Percentiles rank a stretch among this genome's conserved stretches.
phyloP scores from a whole-genome alignment of 2,329 filamentous ascomycete species.

The Didymella arachidicola region DNA sequence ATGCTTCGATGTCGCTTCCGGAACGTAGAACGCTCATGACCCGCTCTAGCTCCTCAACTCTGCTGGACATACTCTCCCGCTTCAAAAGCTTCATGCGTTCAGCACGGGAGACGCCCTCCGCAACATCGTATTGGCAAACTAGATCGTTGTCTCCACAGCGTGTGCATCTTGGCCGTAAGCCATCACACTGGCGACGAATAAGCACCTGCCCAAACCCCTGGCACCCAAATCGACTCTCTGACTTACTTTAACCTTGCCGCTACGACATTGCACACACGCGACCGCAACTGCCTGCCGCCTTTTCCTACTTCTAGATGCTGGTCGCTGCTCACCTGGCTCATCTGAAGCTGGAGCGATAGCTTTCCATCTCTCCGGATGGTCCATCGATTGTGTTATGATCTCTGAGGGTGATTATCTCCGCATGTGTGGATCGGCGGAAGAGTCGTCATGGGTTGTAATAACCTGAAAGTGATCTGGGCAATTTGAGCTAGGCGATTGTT shows the following conservation, averaged over 20 bases:
- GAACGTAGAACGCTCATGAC: slow-evolving; percentile 31
- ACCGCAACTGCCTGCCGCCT: slow-evolving; percentile 34
- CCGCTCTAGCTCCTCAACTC: slow-evolving; percentile 33
- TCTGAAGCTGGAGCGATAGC: slow-evolving; percentile 36
- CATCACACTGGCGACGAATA: slow-evolving; percentile 31
- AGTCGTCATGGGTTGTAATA: slow-evolving; percentile 14
- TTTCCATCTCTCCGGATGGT: slow-evolving; percentile 34
- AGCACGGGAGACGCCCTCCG: slow-evolving; percentile 35
- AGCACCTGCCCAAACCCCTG: slow-evolving; percentile 1
- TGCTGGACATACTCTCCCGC: slow-evolving; percentile 29
- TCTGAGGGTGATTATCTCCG: slow-evolving; percentile 8
- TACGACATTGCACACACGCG: slow-evolving; percentile 35
- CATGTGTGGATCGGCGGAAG: slow-evolving; percentile 16
- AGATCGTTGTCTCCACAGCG: slow-evolving; percentile 32
- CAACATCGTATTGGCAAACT: slow-evolving; percentile 35
- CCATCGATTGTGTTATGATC: slow-evolving; percentile 24
- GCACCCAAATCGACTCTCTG: not conserved
- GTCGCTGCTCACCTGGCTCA: slow-evolving; percentile 31
- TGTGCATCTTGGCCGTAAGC: slow-evolving; percentile 30
- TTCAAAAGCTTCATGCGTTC: slow-evolving; percentile 39
- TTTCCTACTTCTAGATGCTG: slow-evolving; percentile 27
- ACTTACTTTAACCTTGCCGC: slow-evolving; percentile 38
- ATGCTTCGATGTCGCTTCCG: slow-evolving; percentile 32
- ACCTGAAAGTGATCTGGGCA: slow-evolving; percentile 5
- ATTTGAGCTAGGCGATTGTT: not conserved